Conservation (phyloP, 805 yeast species). For the Saturnispora quitensis region DNA sequence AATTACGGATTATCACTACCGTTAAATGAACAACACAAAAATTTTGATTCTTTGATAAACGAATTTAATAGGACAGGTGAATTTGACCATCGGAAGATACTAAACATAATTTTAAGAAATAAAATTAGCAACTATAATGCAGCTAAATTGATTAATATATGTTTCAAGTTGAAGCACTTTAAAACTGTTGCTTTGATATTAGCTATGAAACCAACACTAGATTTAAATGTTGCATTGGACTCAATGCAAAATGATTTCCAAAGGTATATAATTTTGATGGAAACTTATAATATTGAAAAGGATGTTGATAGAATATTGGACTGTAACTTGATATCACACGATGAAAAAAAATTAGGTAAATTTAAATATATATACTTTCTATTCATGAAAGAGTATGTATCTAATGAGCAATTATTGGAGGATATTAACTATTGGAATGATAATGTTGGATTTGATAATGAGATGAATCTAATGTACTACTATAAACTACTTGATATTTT, state of each 20-base stretch:
- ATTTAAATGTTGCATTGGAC: neutral
- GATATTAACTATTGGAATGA: constrained; percentile 1
- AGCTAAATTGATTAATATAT: neutral
- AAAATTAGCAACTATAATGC: neutral
- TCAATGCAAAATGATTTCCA: neutral
- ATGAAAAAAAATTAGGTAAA: neutral
- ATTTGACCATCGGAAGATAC: neutral
- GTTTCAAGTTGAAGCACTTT: neutral
- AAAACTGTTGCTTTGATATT: neutral
- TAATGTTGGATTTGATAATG: neutral
- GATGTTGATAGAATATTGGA: neutral
- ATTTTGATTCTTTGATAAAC: neutral
- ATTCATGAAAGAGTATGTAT: neutral
- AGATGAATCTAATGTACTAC: neutral
- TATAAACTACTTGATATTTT: constrained; percentile 1
- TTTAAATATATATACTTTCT: constrained; percentile 3
- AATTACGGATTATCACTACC: neutral
- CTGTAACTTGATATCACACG: neutral
- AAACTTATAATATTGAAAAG: neutral
- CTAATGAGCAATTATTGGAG: neutral
- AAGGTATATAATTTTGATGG: neutral
- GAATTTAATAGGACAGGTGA: constrained; percentile 1
- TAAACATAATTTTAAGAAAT: neutral
- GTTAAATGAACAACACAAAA: neutral
- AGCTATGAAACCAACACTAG: neutral